Base-by-base conservation (phyloP, 2,329 filamentous ascomycete species). In the Penicillium sp. region DNA sequence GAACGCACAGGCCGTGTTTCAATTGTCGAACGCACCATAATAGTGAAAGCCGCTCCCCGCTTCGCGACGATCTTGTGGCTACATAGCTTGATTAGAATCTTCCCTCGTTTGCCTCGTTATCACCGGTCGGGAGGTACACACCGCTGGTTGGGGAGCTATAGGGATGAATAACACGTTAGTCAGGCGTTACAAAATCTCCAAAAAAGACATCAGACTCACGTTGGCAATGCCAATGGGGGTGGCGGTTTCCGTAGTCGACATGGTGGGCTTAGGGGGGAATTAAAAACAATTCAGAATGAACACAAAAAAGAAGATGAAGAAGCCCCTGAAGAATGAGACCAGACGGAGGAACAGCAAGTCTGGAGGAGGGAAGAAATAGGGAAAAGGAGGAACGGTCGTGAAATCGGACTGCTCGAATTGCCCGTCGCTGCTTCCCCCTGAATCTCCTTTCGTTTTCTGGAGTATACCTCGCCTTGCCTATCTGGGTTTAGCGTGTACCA, bases 1-100 rank as follows among this genome's bases (percentile, higher is more conserved):
- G 38, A 29, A 42, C 21, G 27, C 31, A 10, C 42, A 40, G 38
- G 14, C 29, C n/a, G 49, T 48, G 42, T 29, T 52, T 21, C 34
- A 49, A 36, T n/a, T 51, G 52, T 55, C 18, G 43, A 47, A 64
- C 82, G 60, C 82, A 97, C 94, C 94, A 99, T 99, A 73, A 99
- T 97, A 64, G 94, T 99, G 81, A 99, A 99, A 73, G 92, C 90
- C 72, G 94, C 95, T 80, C 94, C 94, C 80, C 95, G 89, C 79
- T 87, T 88, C 59, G 86, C 86, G 69, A 88, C 86, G 72, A 88
- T 88, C 79, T 88, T 88, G 81, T 88, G 86, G 70, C 84, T 86
- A 67, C 60, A 61, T 53, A 61, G 57, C 56, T 55, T 48, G 40
- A 65, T 70, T 64, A 71, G 63, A 55, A 60, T 46, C 36, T 53